A percentile compares a stretch with the other conserved stretches of the same genome.
Evolutionary conservation across 2,329 filamentous ascomycete species (phyloP).

Genomic region (Colletotrichum agaves): DNA sequence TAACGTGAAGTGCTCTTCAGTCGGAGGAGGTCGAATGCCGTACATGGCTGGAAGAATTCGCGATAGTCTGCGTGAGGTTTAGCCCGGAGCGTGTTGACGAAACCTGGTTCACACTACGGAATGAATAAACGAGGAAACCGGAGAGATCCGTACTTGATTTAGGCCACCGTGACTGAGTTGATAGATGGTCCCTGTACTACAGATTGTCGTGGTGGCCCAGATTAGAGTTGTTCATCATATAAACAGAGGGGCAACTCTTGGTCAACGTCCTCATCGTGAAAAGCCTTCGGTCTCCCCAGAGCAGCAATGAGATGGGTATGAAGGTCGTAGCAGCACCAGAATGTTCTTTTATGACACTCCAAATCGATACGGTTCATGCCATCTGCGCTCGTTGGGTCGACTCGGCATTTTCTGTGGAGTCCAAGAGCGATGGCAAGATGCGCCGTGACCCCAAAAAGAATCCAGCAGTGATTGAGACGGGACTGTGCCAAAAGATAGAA

Average conservation of each 20-base stretch:
- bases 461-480: slow-evolving; percentile 59
- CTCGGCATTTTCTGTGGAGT: slow-evolving; percentile 10
- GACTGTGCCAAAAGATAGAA: slow-evolving; percentile 56
- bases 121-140: background rate
- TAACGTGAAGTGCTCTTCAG: slow-evolving; percentile 39
- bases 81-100: background rate
- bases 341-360: slow-evolving; percentile 57
- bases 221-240: slow-evolving; percentile 56
- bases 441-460: slow-evolving; percentile 53
- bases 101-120: no score
- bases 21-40: slow-evolving; percentile 47
- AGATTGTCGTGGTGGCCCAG: slow-evolving; percentile 21
- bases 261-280: slow-evolving; percentile 74
- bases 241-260: slow-evolving; percentile 65
- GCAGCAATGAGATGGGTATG: slow-evolving; percentile 73
- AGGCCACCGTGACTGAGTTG: slow-evolving; percentile 48
- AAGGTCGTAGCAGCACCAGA: slow-evolving; percentile 73
- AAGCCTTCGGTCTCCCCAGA: slow-evolving; percentile 68
- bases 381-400: background rate
- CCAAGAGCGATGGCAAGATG: slow-evolving; percentile 51
- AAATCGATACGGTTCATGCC: slow-evolving; percentile 45
- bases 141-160: slow-evolving; percentile 45
- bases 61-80: slow-evolving; percentile 42
- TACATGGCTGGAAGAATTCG: slow-evolving; percentile 49
- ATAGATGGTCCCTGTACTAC: slow-evolving; percentile 36